phyloP scores from a whole-genome alignment of 1,139 yeast species.

The Debaryomyces coudertii region DNA sequence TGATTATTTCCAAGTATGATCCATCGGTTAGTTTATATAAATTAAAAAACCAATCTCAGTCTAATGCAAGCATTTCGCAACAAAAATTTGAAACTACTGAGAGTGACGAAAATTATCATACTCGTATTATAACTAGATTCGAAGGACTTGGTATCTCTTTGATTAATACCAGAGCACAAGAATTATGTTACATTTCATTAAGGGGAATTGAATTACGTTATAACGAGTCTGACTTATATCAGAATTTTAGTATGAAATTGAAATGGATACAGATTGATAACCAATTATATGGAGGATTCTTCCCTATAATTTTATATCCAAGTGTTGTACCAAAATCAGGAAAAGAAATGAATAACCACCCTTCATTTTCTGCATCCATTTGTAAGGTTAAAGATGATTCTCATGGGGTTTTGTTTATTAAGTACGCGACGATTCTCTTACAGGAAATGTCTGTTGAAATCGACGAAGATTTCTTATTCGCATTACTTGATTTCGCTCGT shows the following conservation, averaged over 20 bases:
- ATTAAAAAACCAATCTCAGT: slow-evolving; percentile 32
- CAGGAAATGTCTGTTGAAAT: slow-evolving; percentile 92
- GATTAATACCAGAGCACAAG: slow-evolving; percentile 71
- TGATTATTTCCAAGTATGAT: slow-evolving; percentile 82
- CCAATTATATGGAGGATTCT: slow-evolving; percentile 84
- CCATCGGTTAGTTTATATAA: slow-evolving; percentile 77
- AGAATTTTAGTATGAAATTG: slow-evolving; percentile 75
- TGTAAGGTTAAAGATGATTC: slow-evolving; percentile 84
- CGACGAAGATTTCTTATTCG: slow-evolving; percentile 90
- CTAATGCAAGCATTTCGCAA: slow-evolving; percentile 36
- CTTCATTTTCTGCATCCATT: slow-evolving; percentile 83
- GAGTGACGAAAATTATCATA: slow-evolving; percentile 67
- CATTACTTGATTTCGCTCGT: slow-evolving; percentile 76
- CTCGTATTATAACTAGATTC: slow-evolving; percentile 63
- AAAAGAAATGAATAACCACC: slow-evolving; percentile 85
- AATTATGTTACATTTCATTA: slow-evolving; percentile 77
- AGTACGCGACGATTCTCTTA: slow-evolving; percentile 83
- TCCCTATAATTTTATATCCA: slow-evolving; percentile 90
- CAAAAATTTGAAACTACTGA: slow-evolving; percentile 66
- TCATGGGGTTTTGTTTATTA: slow-evolving; percentile 87
- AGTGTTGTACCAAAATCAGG: slow-evolving; percentile 85
- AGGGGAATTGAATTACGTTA: slow-evolving; percentile 81
- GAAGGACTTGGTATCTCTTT: slow-evolving; percentile 92
- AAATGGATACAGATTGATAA: slow-evolving; percentile 97
- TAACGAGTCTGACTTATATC: slow-evolving; percentile 83